Conservation (phyloP, 1,284 basidiomycete genomes). For the Ceratorhiza oryzae-sativae region DNA sequence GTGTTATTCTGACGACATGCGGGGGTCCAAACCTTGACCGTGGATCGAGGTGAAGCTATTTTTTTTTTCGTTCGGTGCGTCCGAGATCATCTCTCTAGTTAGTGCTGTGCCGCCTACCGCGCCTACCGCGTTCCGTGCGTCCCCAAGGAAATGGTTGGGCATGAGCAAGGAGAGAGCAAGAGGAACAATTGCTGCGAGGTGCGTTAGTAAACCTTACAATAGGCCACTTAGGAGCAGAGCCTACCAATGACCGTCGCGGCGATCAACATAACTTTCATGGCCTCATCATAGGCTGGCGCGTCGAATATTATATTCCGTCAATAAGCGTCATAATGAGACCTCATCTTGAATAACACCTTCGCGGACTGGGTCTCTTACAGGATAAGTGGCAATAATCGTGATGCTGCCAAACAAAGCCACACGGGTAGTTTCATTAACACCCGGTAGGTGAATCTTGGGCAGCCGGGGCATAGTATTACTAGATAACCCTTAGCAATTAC, state of each 20-base stretch:
- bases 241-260: conserved; percentile 36
- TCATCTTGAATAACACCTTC: conserved; percentile 49
- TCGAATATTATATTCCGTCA: neutral
- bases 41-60: neutral
- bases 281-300: conserved; percentile 41
- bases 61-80: neutral
- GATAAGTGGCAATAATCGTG: conserved; percentile 48
- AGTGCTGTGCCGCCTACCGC: conserved; percentile 37
- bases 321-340: neutral
- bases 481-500: too few relatives aligned
- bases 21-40: too few relatives aligned
- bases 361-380: conserved; percentile 46
- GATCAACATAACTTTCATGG: conserved; percentile 40
- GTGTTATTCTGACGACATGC: neutral
- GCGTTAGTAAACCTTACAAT: neutral
- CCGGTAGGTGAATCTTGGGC: conserved; percentile 38
- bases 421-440: conserved; percentile 12
- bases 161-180: conserved; percentile 38
- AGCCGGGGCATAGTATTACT: conserved; percentile 41
- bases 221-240: neutral
- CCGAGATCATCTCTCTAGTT: neutral
- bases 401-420: conserved; percentile 48
- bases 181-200: conserved; percentile 34
- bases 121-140: conserved; percentile 42
- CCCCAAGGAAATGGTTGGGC: conserved; percentile 43